These are phyloP conservation scores for Psidium guajava DNA, from an alignment of 345 rosid species.

Conservation along the genomic window DNA sequence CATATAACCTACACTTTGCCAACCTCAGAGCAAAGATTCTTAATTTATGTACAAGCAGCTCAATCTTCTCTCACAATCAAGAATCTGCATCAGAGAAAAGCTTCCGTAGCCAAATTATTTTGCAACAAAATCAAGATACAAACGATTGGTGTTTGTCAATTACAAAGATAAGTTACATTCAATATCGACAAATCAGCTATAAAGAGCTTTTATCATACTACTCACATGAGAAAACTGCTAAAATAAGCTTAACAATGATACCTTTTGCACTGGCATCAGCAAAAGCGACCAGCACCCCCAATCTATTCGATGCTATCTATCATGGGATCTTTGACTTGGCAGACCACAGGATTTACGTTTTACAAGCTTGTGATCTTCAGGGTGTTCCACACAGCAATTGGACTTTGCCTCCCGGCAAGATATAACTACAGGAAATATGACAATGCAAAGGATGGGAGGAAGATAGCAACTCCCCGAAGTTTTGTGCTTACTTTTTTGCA, in stretches of 20 bases:
- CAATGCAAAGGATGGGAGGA: neutral
- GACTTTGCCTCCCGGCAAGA: neutral
- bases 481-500: neutral
- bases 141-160: constrained; percentile 5
- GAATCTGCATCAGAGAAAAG: constrained; percentile 35
- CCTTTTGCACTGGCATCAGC: neutral
- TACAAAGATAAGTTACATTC: neutral
- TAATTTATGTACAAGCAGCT: constrained; percentile 93
- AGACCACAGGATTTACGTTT: constrained; percentile 87
- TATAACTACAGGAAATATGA: neutral
- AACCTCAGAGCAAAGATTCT: constrained; percentile 92
- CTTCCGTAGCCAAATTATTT: neutral
- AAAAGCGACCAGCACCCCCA: neutral
- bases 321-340: constrained; percentile 73
- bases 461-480: neutral
- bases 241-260: neutral
- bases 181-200: neutral
- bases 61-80: constrained; percentile 96
- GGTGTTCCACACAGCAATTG: constrained; percentile 67
- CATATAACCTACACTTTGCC: neutral
- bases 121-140: neutral
- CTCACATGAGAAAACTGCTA: neutral
- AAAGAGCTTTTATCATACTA: neutral
- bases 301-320: neutral
- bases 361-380: constrained; percentile 87